Percentiles rank a stretch among this genome's conserved stretches.
Conservation (phyloP, 192 early-diverging fungal species). For the Entomortierella lignicola region DNA sequence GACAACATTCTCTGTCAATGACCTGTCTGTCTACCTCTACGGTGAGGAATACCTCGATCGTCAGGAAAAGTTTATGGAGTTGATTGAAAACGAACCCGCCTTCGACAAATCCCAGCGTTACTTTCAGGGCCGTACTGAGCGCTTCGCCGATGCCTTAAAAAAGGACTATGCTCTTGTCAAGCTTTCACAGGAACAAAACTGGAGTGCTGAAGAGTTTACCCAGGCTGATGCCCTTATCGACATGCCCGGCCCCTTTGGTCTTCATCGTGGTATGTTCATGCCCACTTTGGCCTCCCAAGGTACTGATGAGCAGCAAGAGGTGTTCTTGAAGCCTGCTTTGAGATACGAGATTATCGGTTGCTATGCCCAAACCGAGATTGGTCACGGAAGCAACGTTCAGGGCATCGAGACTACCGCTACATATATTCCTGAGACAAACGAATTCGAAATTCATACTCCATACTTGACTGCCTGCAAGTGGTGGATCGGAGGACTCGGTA, state of each 20-base stretch:
- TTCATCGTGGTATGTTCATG: conserved; percentile 88
- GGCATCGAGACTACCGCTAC: conserved; percentile 92
- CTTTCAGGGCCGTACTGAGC: conserved; percentile 78
- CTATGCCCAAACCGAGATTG: conserved; percentile 89
- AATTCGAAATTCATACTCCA: conserved; percentile 89
- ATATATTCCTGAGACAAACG: conserved; percentile 82
- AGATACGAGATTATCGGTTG: conserved; percentile 85
- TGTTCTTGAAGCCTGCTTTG: conserved; percentile 79
- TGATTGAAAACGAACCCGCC: conserved; percentile 76
- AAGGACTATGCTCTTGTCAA: conserved; percentile 74
- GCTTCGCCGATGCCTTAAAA: conserved; percentile 67
- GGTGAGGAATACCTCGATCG: conserved; percentile 71
- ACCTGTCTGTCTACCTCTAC: conserved; percentile 76
- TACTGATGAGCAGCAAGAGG: conserved; percentile 80
- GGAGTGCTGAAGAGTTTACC: conserved; percentile 62
- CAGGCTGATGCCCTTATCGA: conserved; percentile 68
- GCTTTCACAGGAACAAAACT: conserved; percentile 68
- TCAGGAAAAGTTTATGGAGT: conserved; percentile 65
- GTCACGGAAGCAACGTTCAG: conserved; percentile 87
- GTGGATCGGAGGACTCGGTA: conserved; percentile 89
- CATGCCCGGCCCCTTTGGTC: conserved; percentile 73
- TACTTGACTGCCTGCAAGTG: conserved; percentile 84
- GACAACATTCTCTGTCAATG: conserved; percentile 72
- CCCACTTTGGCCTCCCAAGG: conserved; percentile 81
- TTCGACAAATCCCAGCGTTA: conserved; percentile 79